A percentile compares a stretch with the other conserved stretches of the same genome.
phyloP scores from a whole-genome alignment of 2,329 filamentous ascomycete species.

The Fusarium palustre region DNA sequence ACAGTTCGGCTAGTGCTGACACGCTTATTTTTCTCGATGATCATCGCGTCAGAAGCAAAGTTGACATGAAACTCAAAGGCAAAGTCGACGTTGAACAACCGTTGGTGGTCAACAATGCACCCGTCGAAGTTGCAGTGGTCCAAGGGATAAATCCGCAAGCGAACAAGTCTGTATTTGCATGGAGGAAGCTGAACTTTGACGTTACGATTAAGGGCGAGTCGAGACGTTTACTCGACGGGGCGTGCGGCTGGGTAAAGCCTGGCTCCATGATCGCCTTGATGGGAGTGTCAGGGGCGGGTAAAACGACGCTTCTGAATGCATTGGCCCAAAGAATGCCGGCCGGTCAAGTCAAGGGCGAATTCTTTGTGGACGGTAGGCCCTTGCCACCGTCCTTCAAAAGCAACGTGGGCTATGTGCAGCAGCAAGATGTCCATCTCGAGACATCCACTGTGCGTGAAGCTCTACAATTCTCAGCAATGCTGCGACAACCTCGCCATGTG shows the following conservation, averaged over 20 bases:
- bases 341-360: neutral
- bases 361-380: neutral
- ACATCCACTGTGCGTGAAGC: slow-evolving; percentile 67
- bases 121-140: neutral
- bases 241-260: slow-evolving; percentile 1
- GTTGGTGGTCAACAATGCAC: neutral
- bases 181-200: neutral
- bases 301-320: slow-evolving; percentile 5
- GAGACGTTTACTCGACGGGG: neutral
- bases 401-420: slow-evolving; percentile 8
- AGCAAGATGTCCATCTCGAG: slow-evolving; percentile 58
- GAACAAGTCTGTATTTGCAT: neutral
- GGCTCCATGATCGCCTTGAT: slow-evolving; percentile 8
- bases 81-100: neutral
- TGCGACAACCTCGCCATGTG: slow-evolving; percentile 63
- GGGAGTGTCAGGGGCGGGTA: slow-evolving; percentile 8
- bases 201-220: neutral
- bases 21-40: slow-evolving; percentile 74
- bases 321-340: neutral
- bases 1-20: slow-evolving; percentile 64
- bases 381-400: neutral
- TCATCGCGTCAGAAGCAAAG: slow-evolving; percentile 45
- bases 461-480: slow-evolving; percentile 65
- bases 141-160: neutral
- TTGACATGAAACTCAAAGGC: neutral